Conservation (phyloP, 164 flowering plant genomes). For the Aristolochia fimbriata region DNA sequence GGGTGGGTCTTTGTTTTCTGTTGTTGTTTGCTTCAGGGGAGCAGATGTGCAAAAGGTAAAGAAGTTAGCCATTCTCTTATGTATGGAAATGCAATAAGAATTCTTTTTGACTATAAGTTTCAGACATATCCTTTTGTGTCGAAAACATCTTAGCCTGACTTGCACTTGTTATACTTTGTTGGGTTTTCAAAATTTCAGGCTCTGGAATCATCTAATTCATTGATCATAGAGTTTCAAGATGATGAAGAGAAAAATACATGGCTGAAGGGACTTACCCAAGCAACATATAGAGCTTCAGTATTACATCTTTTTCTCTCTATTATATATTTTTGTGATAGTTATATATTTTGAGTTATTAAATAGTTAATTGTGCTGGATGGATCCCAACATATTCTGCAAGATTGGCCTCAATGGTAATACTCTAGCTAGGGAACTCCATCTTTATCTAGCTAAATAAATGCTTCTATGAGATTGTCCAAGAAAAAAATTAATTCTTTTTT, state of each 20-base stretch:
- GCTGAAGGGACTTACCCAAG: constrained; percentile 71
- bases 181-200: constrained; percentile 33
- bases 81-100: background rate
- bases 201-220: constrained; percentile 79
- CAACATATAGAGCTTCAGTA: constrained; percentile 94
- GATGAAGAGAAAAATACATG: constrained; percentile 65
- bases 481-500: too few relatives aligned
- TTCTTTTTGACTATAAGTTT: background rate
- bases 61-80: background rate
- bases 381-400: too few relatives aligned
- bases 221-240: constrained; percentile 62
- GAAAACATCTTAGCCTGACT: background rate
- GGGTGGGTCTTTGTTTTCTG: constrained; percentile 70
- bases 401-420: too few relatives aligned
- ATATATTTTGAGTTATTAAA: too few relatives aligned
- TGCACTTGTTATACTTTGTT: background rate
- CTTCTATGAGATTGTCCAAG: too few relatives aligned
- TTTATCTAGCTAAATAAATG: too few relatives aligned
- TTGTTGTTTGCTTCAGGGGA: constrained; percentile 77
- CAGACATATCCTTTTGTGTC: background rate
- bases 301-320: background rate
- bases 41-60: constrained; percentile 68
- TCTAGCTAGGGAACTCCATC: too few relatives aligned
- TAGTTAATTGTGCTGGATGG: too few relatives aligned
- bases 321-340: too few relatives aligned